Conservation (phyloP, 768 basidiomycete species). For the Lactifluus pinguis region DNA sequence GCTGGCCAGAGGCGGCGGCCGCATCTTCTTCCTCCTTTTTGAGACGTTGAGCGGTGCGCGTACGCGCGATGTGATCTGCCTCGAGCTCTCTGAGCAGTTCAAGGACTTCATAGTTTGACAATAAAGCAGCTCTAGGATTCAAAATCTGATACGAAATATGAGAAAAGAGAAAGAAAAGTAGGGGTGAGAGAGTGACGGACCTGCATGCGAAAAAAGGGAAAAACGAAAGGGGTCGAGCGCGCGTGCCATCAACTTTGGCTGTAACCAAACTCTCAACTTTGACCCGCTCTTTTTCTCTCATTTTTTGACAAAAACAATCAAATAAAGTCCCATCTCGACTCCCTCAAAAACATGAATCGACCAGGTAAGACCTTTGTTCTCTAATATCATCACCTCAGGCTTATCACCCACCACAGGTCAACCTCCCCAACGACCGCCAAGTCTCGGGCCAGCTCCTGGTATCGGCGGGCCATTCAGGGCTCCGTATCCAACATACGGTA, state of each 20-base stretch:
- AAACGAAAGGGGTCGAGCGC: conserved; percentile 2
- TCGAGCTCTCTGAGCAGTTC: conserved; percentile 69
- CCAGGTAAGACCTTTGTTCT: conserved; percentile 23
- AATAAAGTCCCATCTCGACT: neutral
- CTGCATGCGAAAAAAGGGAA: conserved; percentile 17
- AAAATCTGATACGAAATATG: conserved; percentile 39
- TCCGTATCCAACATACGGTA: conserved; percentile 43
- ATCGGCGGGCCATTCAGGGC: conserved; percentile 57
- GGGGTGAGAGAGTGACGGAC: neutral
- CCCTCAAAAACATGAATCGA: conserved; percentile 26
- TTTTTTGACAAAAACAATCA: neutral
- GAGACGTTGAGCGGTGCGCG: conserved; percentile 59
- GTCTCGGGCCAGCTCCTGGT: conserved; percentile 54
- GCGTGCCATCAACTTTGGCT: neutral
- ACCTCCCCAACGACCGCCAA: conserved; percentile 75
- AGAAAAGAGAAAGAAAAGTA: neutral
- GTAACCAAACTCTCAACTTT: neutral
- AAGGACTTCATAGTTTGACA: conserved; percentile 86
- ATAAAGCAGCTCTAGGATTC: conserved; percentile 64
- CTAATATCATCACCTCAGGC: neutral
- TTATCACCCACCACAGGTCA: conserved; percentile 42
- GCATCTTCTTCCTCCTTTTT: conserved; percentile 64
- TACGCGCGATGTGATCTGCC: conserved; percentile 56
- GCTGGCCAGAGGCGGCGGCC: conserved; percentile 27
- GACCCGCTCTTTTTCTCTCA: neutral